Evolutionary conservation across 148 eudicot genomes (phyloP).

Genomic region (Arbutus unedo): DNA sequence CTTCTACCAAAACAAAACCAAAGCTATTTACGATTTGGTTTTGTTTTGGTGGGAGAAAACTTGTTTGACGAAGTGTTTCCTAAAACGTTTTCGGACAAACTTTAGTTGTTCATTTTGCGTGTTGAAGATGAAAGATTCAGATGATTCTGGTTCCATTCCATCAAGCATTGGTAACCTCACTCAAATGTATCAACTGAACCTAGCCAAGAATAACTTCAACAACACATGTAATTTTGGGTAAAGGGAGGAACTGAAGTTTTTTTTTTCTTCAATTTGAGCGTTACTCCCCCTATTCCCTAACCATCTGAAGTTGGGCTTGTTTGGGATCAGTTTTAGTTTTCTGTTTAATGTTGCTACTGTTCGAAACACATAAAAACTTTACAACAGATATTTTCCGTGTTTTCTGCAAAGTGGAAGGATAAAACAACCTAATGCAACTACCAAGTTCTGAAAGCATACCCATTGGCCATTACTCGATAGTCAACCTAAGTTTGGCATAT

Average conservation of each 20-base stretch:
- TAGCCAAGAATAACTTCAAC: constrained; percentile 8
- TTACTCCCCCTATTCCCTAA: background rate
- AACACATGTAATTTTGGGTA: background rate
- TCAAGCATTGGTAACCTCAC: constrained; percentile 15
- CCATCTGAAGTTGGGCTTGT: background rate
- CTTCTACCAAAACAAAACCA: too few relatives aligned
- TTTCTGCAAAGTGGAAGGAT: background rate
- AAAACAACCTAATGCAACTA: background rate
- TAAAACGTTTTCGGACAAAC: too few relatives aligned
- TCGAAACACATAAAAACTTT: background rate
- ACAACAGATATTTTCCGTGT: background rate
- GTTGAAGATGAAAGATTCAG: too few relatives aligned
- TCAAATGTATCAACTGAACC: background rate
- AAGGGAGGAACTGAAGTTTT: background rate
- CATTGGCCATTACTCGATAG: background rate
- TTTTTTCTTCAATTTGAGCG: background rate
- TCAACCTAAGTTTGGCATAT: background rate
- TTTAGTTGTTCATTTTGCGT: too few relatives aligned
- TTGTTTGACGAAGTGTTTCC: too few relatives aligned
- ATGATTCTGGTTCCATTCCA: constrained; percentile 18
- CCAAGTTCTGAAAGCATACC: too few relatives aligned
- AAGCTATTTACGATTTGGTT: too few relatives aligned
- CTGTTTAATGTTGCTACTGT: too few relatives aligned
- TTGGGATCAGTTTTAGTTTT: background rate
- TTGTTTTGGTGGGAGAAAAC: too few relatives aligned